phyloP scores from a whole-genome alignment of 2,329 filamentous ascomycete genomes.

The Hymenotorrendiella dingleyae region DNA sequence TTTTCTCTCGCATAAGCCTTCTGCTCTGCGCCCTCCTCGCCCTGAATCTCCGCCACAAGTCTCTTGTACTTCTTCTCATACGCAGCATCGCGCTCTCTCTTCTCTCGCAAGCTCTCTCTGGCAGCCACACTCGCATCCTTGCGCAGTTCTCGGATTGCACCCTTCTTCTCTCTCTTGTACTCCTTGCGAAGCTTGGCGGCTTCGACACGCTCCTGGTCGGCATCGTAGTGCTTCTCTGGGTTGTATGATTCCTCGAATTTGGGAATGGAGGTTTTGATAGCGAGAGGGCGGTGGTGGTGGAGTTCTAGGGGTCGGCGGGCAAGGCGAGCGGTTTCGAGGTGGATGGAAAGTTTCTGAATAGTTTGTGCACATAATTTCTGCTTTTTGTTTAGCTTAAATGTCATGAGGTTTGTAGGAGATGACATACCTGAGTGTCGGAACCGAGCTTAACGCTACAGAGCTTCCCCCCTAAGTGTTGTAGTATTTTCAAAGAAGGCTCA shows the following conservation, averaged over 20 bases:
- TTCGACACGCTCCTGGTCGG: conserved; percentile 83
- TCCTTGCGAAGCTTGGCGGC: conserved; percentile 78
- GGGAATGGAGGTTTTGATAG: conserved; percentile 82
- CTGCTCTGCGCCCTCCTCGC: conserved; percentile 77
- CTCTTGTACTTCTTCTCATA: conserved; percentile 97
- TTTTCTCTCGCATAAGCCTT: conserved; percentile 90
- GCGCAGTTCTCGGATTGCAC: conserved; percentile 84
- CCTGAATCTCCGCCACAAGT: conserved; percentile 90
- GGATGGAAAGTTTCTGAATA: conserved; percentile 41
- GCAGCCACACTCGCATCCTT: conserved; percentile 95
- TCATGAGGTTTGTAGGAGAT: background rate
- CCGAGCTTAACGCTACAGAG: conserved; percentile 47
- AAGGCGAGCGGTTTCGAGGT: conserved; percentile 56
- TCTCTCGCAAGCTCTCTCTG: conserved; percentile 80
- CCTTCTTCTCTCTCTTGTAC: conserved; percentile 93
- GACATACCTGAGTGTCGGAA: conserved; percentile 21
- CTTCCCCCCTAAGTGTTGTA: conserved; percentile 56
- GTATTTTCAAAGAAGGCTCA: conserved; percentile 50
- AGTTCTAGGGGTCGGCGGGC: conserved; percentile 75
- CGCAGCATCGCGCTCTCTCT: conserved; percentile 86
- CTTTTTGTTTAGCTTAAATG: conserved; percentile 14
- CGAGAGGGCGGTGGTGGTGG: conserved; percentile 80
- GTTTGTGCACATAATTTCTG: conserved; percentile 22
- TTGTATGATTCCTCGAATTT: conserved; percentile 97
- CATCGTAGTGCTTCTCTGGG: conserved; percentile 94